Evolutionary conservation across 2,329 filamentous ascomycete species (phyloP), one percentile per base, ranked within the genome.

Genomic region (Alternaria postmessia): DNA sequence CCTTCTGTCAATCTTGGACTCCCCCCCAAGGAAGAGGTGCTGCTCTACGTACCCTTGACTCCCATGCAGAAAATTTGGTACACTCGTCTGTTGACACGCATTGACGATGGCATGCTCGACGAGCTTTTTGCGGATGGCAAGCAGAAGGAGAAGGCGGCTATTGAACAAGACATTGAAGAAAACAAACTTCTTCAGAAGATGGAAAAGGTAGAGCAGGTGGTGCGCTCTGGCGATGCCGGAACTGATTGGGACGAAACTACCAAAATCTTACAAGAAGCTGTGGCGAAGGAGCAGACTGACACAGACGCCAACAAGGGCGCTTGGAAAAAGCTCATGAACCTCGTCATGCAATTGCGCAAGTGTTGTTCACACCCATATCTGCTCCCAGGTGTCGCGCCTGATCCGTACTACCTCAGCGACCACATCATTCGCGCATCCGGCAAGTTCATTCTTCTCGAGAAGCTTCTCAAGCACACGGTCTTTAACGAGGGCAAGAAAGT

Each of bases 251-350:
- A 80, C 11, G 61, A 96, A 96, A 81, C 94, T 90, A 82, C 94
- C 94, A 78, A 91, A 94, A 89, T 98, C 95, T 84, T 98, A 93
- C 85, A 94, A 92, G 79, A 97, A 94, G 81, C 97, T 91, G 57
- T 91, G 2, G 65, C 74, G 9, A 75, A 79, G 11, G 78, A 80
- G 55, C 70, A 77, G 26, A 68, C 74, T 7, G 68, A 70, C 20
- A 66, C 66, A 20, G 65, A 59, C 6, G 43, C 66, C n/a, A 78
- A 73, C 18, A 78, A 74, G 54, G 76, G 73, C 4, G 77, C 80
- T 4, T 85, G 83, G 82, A 77, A 79, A 42, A 83, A 81, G 63
- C 69, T 86, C 26, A 83, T 85, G 81, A 86, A 87, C 56, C 76
- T 86, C 2, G 71, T 87, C 5, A 85, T 87, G 81, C 84, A 87